Evolutionary conservation across 768 basidiomycete genomes (phyloP).

Genomic region (Mycena filopes): DNA sequence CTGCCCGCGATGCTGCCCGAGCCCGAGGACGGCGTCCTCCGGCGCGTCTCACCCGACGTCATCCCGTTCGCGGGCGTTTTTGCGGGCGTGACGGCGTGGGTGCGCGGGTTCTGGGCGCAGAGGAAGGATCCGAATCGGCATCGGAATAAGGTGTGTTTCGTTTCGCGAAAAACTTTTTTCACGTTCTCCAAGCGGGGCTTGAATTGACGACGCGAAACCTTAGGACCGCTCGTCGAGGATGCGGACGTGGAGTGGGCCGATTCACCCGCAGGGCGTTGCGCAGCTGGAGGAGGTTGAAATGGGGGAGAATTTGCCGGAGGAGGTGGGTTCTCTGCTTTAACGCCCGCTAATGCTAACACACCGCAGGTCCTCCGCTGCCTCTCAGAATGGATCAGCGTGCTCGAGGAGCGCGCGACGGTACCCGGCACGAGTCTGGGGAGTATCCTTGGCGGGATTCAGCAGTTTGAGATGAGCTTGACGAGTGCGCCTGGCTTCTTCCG

Average conservation of each 20-base stretch:
- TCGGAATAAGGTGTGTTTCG: conserved; percentile 1
- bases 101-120: conserved; percentile 13
- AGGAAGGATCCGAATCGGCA: not conserved
- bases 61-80: conserved; percentile 52
- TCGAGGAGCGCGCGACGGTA: conserved; percentile 67
- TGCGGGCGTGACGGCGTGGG: conserved; percentile 30
- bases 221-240: conserved; percentile 34
- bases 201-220: too few species aligned
- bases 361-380: conserved; percentile 51
- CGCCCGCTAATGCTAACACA: not conserved
- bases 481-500: conserved; percentile 43
- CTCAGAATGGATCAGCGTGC: conserved; percentile 66
- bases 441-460: conserved; percentile 59
- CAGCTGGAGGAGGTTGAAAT: conserved; percentile 33
- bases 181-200: too few species aligned
- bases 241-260: conserved; percentile 49
- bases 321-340: conserved; percentile 43
- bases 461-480: conserved; percentile 62
- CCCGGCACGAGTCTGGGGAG: conserved; percentile 49
- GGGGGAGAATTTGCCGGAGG: conserved; percentile 69
- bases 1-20: conserved; percentile 50
- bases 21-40: conserved; percentile 43
- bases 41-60: conserved; percentile 40
- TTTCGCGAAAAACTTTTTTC: too few species aligned
- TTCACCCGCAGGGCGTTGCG: conserved; percentile 38